phyloP scores from a whole-genome alignment of 1,284 basidiomycete species.

The Ganoderma sinense region DNA sequence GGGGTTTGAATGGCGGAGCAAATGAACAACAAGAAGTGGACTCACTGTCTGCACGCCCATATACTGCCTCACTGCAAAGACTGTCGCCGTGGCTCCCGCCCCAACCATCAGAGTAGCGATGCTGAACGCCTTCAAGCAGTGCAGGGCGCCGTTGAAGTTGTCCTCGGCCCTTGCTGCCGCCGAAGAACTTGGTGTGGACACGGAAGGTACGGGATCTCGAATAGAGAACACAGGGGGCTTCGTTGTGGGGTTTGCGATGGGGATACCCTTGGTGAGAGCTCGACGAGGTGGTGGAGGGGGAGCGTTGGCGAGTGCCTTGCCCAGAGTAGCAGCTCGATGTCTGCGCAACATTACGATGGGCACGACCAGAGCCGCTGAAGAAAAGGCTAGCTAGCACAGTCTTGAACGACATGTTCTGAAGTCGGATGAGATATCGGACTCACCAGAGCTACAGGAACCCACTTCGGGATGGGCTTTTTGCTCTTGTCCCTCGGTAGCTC shows the following conservation, averaged over 20 bases:
- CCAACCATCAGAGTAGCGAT: slow-evolving; percentile 52
- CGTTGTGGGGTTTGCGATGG: slow-evolving; percentile 21
- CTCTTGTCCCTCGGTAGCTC: slow-evolving; percentile 14
- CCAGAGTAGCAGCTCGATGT: slow-evolving; percentile 35
- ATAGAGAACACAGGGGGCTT: slow-evolving; percentile 13
- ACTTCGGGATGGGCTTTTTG: slow-evolving; percentile 34
- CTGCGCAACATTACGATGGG: slow-evolving; percentile 45
- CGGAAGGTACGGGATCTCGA: slow-evolving; percentile 1
- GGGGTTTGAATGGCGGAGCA: background rate
- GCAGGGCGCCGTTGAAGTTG: slow-evolving; percentile 50
- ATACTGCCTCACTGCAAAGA: slow-evolving; percentile 48
- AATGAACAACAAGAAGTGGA: slow-evolving; percentile 12
- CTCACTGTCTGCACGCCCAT: slow-evolving; percentile 51
- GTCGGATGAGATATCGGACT: slow-evolving; percentile 7
- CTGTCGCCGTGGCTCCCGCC: slow-evolving; percentile 40
- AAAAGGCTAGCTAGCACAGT: slow-evolving; percentile 43
- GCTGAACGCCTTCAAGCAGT: slow-evolving; percentile 52
- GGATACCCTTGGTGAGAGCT: slow-evolving; percentile 13
- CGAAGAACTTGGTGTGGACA: slow-evolving; percentile 11
- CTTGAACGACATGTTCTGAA: background rate
- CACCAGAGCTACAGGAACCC: slow-evolving; percentile 39
- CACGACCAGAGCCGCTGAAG: slow-evolving; percentile 44
- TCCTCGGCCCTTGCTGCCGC: slow-evolving; percentile 22
- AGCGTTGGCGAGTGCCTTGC: slow-evolving; percentile 30
- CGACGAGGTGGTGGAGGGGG: slow-evolving; percentile 41